phyloP scores from a whole-genome alignment of 2,329 filamentous ascomycete species.

The Neonectria neomacrospora region DNA sequence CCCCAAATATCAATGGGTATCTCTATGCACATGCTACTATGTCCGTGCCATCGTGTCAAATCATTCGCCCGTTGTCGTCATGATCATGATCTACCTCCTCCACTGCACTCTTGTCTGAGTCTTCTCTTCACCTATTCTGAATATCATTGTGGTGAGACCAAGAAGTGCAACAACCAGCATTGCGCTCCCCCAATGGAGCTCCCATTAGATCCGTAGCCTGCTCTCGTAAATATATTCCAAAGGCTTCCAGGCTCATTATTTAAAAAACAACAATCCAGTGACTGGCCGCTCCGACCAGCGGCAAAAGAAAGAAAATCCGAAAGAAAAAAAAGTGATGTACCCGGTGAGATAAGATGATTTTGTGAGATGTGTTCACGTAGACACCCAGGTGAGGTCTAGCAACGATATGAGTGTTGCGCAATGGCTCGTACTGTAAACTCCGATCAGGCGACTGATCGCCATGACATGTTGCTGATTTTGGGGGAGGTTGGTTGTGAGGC shows the following conservation, averaged over 20 bases:
- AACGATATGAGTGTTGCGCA: constrained; percentile 14
- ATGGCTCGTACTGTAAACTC: constrained; percentile 26
- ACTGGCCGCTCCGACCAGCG: constrained; percentile 45
- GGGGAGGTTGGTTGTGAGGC: constrained; percentile 30
- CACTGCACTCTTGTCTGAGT: constrained; percentile 34
- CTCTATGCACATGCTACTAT: constrained; percentile 47
- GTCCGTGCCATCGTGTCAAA: constrained; percentile 36
- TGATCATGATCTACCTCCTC: constrained; percentile 37
- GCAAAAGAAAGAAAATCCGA: constrained; percentile 37
- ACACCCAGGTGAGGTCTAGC: constrained; percentile 9
- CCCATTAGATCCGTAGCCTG: constrained; percentile 31
- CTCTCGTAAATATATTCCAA: constrained; percentile 15
- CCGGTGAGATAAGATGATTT: constrained; percentile 6
- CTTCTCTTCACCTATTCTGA: constrained; percentile 15
- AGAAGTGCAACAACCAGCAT: constrained; percentile 44
- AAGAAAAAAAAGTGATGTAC: constrained; percentile 25
- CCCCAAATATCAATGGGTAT: constrained; percentile 47
- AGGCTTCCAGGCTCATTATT: constrained; percentile 20
- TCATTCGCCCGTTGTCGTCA: constrained; percentile 40
- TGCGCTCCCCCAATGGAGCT: constrained; percentile 25
- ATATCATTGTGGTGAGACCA: constrained; percentile 22
- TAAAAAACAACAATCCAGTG: constrained; percentile 45
- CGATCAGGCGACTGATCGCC: constrained; percentile 10
- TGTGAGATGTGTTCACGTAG: not conserved
- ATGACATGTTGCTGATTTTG: constrained; percentile 20